phyloP scores from a whole-genome alignment of 768 basidiomycete species.

The Russula earlei region DNA sequence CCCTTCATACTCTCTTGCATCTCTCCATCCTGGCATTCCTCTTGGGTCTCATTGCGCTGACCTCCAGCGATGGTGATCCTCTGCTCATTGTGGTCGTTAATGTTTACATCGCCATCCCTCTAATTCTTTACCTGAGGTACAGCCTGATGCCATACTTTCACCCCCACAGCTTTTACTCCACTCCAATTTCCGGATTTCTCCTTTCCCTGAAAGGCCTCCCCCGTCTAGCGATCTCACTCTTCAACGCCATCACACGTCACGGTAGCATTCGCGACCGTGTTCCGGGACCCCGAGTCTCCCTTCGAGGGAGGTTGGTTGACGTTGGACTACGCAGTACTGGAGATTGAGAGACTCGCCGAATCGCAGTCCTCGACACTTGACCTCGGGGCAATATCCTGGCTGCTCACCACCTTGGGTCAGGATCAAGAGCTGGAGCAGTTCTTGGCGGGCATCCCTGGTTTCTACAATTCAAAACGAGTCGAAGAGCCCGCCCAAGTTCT shows the following conservation, averaged over 20 bases:
- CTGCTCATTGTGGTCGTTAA: background rate
- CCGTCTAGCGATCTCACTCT: background rate
- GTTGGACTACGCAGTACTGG: background rate
- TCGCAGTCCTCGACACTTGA: background rate
- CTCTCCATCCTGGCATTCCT: background rate
- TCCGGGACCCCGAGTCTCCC: background rate
- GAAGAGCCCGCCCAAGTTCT: background rate
- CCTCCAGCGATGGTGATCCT: background rate
- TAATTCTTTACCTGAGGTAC: background rate
- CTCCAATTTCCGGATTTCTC: background rate
- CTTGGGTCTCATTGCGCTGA: background rate
- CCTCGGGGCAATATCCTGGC: background rate
- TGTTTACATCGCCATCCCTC: background rate
- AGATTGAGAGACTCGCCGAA: background rate
- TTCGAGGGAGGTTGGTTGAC: background rate
- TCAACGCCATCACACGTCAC: background rate
- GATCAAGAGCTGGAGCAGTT: conserved; percentile 7
- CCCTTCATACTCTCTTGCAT: background rate
- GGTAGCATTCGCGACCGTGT: background rate
- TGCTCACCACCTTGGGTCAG: background rate
- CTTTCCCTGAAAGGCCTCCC: background rate
- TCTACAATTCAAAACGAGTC: conserved; percentile 3
- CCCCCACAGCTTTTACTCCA: background rate
- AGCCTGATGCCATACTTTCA: background rate
- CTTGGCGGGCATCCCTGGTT: conserved; percentile 1